Base-by-base conservation (phyloP, 2,329 filamentous ascomycete species). In the Westerdykella sp. region DNA sequence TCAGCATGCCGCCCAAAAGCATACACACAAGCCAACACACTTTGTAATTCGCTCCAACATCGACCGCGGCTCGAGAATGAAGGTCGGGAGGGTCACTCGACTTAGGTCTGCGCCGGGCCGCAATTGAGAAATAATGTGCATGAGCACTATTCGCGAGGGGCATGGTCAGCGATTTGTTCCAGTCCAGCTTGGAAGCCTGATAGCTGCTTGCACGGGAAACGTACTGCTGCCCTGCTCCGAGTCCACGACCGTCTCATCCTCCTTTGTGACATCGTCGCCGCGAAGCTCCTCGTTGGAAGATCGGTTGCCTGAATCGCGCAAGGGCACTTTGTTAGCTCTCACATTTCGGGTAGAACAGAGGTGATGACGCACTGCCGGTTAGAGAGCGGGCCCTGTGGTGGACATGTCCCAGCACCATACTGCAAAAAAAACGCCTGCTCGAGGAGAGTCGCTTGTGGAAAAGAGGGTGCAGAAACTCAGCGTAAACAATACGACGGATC, bases 21-120 rank as follows among this genome's bases (percentile, higher is more conserved):
- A 18, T 35, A 11, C n/a, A 35, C 2, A 10, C 7, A 14, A 35
- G 12, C 35, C 18, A 34, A 73, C 81, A 54, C 73, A 95, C 90
- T 98, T 98, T 61, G 93, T 98, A 66, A 98, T 98, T 57, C 93
- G 82, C 72, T 98, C 93, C 58, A 98, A 74, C 93, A 98, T 98
- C 57, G 90, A 96, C 62, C 90, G 83, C 18, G 93, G 93, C 69
- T 98, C 93, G 56, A 98, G 81, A 60, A 98, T 98, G 67, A 98
- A 98, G 38, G 93, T 98, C 34, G 93, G 93, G 44, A 98, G 76
- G 30, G 93, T 91, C 49, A 98, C 90, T 57, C 91, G 81, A 69
- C 89, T 95, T 56, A 98, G 75, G 67, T 98, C 93, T 59, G 93
- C 93, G 53, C 93, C 93, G 11, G 93, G 93, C 50, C 93, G 85